A percentile compares a stretch with the other conserved stretches of the same genome.
phyloP scores from a whole-genome alignment of 441 rosid genomes.

The Euphorbia celastroides region DNA sequence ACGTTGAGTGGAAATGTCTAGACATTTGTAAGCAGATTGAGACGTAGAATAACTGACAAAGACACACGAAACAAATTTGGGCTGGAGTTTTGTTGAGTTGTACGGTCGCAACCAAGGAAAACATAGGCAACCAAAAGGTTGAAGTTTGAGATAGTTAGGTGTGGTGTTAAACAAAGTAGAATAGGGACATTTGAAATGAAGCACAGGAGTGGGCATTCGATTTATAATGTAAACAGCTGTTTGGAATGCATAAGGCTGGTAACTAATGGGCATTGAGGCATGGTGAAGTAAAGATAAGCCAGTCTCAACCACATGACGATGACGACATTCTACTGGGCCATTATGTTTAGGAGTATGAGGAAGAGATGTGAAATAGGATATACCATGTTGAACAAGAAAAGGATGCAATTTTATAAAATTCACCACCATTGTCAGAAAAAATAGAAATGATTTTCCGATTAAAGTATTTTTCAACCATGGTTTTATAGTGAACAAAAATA shows the following conservation, averaged over 20 bases:
- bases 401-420: no score
- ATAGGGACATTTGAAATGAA: background rate
- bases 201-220: background rate
- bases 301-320: background rate
- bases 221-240: background rate
- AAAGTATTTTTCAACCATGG: no score
- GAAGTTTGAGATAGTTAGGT: background rate
- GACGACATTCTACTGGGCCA: background rate
- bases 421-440: no score
- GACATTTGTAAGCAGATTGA: background rate
- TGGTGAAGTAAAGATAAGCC: background rate
- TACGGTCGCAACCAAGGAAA: background rate
- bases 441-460: no score
- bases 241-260: background rate
- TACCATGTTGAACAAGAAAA: background rate
- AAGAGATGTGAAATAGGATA: background rate
- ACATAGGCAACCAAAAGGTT: background rate
- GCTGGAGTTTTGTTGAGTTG: background rate
- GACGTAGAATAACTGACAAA: background rate
- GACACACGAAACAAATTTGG: background rate
- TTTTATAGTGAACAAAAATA: background rate
- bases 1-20: background rate
- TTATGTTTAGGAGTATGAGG: background rate
- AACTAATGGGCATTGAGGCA: background rate
- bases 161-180: background rate